These are phyloP conservation scores for Citrus sinensis DNA, from an alignment of 345 rosid genomes.

Conservation along the genomic window DNA sequence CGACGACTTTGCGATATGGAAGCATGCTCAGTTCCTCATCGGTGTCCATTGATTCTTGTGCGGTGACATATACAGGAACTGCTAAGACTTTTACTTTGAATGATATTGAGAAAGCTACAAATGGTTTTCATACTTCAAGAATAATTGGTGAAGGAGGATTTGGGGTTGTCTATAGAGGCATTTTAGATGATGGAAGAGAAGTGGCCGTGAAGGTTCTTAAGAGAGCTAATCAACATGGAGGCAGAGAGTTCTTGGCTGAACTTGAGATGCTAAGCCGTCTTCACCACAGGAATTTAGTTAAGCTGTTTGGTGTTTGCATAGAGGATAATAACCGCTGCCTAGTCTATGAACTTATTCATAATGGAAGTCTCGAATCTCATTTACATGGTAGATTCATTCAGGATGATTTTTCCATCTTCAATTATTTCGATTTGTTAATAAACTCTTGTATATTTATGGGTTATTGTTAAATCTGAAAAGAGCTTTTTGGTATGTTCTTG, in stretches of 20 bases:
- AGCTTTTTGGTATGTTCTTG: neutral
- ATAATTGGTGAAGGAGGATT: constrained; percentile 78
- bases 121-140: constrained; percentile 42
- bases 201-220: constrained; percentile 77
- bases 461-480: neutral
- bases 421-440: neutral
- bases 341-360: constrained; percentile 67
- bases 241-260: constrained; percentile 69
- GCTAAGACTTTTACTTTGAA: constrained; percentile 46
- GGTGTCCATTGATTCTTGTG: constrained; percentile 34
- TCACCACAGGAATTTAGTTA: constrained; percentile 74
- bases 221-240: constrained; percentile 56
- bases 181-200: constrained; percentile 48
- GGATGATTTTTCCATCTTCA: neutral
- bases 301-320: constrained; percentile 55
- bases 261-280: constrained; percentile 80
- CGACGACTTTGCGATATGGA: constrained; percentile 17
- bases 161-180: constrained; percentile 60
- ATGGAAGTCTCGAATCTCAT: constrained; percentile 72
- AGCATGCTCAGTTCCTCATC: constrained; percentile 32
- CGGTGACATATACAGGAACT: constrained; percentile 46
- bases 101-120: constrained; percentile 53
- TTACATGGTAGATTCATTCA: constrained; percentile 45
- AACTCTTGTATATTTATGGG: neutral
- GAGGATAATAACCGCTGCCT: constrained; percentile 50